These are phyloP conservation scores for Leccinum arenicola DNA, from an alignment of 768 basidiomycete species.

Conservation along the genomic window DNA sequence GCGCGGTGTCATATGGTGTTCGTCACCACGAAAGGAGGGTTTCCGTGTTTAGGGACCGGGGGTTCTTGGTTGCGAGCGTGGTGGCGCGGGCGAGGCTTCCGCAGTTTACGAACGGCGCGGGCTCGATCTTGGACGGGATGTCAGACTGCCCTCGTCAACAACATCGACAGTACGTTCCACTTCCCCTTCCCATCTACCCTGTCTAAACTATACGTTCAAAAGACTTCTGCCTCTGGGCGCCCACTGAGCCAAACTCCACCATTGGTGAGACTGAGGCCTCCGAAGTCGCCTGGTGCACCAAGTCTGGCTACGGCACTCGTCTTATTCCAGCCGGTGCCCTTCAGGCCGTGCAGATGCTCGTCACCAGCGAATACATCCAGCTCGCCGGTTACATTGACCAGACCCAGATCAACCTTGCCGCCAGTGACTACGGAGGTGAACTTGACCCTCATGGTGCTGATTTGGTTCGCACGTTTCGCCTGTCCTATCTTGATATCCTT, in stretches of 20 bases:
- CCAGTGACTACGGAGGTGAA: constrained; percentile 69
- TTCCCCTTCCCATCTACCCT: neutral
- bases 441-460: constrained; percentile 78
- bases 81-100: constrained; percentile 55
- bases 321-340: constrained; percentile 65
- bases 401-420: constrained; percentile 47
- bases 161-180: constrained; percentile 34
- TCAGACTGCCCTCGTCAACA: constrained; percentile 68
- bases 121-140: constrained; percentile 47
- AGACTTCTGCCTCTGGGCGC: constrained; percentile 77
- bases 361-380: constrained; percentile 55
- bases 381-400: constrained; percentile 68
- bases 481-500: constrained; percentile 13
- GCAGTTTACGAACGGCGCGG: constrained; percentile 24
- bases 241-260: constrained; percentile 42
- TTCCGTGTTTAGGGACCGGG: constrained; percentile 43
- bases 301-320: constrained; percentile 63
- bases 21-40: constrained; percentile 63
- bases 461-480: constrained; percentile 32
- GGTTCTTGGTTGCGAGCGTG: constrained; percentile 78
- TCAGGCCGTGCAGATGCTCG: constrained; percentile 61
- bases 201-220: constrained; percentile 25
- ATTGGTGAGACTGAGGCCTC: constrained; percentile 67
- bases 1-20: constrained; percentile 72
- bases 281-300: constrained; percentile 74